phyloP scores from a whole-genome alignment of 768 basidiomycete genomes.

The Leucocoprinus leucothites region DNA sequence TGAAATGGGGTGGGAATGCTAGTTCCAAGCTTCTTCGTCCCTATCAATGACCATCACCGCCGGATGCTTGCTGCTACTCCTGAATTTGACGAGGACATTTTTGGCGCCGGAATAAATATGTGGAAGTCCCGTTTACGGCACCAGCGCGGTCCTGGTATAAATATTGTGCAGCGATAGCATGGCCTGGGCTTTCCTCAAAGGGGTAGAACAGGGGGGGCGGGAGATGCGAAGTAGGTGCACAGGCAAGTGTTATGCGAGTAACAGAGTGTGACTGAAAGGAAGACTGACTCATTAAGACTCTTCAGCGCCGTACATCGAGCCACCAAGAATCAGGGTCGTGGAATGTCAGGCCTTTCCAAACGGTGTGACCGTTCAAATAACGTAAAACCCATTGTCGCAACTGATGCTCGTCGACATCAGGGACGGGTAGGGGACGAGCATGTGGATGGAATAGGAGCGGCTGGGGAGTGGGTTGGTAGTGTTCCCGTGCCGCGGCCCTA shows the following conservation, averaged over 20 bases:
- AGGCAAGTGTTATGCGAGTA: not conserved
- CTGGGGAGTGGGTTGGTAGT: not conserved
- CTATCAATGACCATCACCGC: no score
- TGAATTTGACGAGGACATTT: no score
- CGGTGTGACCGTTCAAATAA: not conserved
- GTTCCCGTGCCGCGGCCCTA: not conserved
- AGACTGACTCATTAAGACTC: not conserved
- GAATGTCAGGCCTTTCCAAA: constrained; percentile 3
- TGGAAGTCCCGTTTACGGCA: no score
- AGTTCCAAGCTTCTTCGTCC: no score
- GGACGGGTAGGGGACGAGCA: not conserved
- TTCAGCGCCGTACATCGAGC: constrained; percentile 1
- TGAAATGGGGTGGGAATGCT: no score
- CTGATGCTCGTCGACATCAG: not conserved
- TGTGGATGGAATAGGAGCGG: not conserved
- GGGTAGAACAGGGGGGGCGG: not conserved
- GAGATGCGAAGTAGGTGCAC: not conserved
- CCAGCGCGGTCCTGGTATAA: not conserved
- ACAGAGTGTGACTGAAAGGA: not conserved
- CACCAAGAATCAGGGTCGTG: constrained; percentile 1
- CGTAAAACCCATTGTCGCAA: not conserved
- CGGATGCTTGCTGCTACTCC: no score
- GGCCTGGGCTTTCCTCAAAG: not conserved
- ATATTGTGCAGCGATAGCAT: not conserved
- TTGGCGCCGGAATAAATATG: not conserved